Evolutionary conservation across 495 filamentous ascomycete species (phyloP), one percentile per base, ranked within the genome.

Genomic region (Hypoxylon trugodes): DNA sequence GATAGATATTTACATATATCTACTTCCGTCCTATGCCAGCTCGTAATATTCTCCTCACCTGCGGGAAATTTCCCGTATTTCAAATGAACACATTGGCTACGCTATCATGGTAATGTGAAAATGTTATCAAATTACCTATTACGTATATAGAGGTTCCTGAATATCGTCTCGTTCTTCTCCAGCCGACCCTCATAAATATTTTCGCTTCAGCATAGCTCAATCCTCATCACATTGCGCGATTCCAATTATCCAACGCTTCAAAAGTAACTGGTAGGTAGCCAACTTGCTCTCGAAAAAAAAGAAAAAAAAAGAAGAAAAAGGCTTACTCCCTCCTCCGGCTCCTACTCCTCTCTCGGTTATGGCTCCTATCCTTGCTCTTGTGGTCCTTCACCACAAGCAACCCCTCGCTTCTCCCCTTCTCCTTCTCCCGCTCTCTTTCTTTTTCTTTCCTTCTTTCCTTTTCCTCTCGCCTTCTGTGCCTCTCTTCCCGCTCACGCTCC

Each of bases 321-420:
- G n/a, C n/a, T 21, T 61, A 72, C 9, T 73, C 70, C 12, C 53
- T 41, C 28, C 62, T 42, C 41, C 56, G 33, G 58, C 64, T 66
- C 26, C 60, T 64, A 38, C 69, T 72, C 40, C 74, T 55, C 22
- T 80, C 74, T 25, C 72, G 70, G 48, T 75, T 81, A 33, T 71
- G 73, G 48, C 74, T 78, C 12, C 71, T 55, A 50, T 76, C 72
- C 19, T 47, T 52, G 18, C 68, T 64, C 42, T 73, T 73, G 13
- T 59, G 50, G 9, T 73, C 70, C 12, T 58, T 64, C 2, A 73
- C 65, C 2, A 68, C 49, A 15, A 73, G 68, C 32, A 73, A 16
- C 4, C 65, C 64, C 7, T 70, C 65, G 9, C 55, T 61, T 32
- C 57, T 68, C 47, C 71, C 50, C 32, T 48, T 68, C 36, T 65